Base-by-base conservation (phyloP, 495 filamentous ascomycete genomes). In the Penicillium ucsense region DNA sequence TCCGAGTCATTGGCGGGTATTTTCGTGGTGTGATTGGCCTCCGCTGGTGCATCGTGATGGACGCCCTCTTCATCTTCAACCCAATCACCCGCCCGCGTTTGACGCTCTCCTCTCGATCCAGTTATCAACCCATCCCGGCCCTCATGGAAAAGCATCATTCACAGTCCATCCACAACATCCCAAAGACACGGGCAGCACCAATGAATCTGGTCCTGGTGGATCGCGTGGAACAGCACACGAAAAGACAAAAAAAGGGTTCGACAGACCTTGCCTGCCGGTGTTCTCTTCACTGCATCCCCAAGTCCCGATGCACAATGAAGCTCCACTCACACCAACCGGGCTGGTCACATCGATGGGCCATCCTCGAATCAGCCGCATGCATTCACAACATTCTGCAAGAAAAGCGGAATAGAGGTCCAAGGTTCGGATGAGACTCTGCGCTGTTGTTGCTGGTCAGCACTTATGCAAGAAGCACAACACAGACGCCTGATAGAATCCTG, bases 321-420 rank as follows among this genome's bases (percentile, higher is more conserved):
- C 20, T 20, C 20, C 31, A 9, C 41, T 43, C 31, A 11, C 28
- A 32, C n/a, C 41, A 31, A 43, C 30, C 4, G 27, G 31, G 41
- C 41, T 43, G 34, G 41, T 43, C 41, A 43, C 41, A 43, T 20
- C 4, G 12, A 3, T 11, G 10, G 6, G 30, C 30, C 3, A 10
- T 43, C 41, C 30, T 43, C 41, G 41, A 43, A 43, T 43, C 41
- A 43, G 41, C 41, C 41, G 30, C 41, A 43, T 6, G 41, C 0
- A 43, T 43, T 12, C 41, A 20, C 20, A 20, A 20, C 1, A 20
- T 20, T 20, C 20, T 20, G 20, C 20, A 20, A 20, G 20, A 20
- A 20, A 20, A 20, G 20, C 20, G 20, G 20, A 20, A 1, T 20
- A 2, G 20, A 20, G 20, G 20, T 20, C 20, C 20, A 20, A 20